Base-by-base conservation (phyloP, 306 rosid genomes). In the Boehmeria nivea region DNA sequence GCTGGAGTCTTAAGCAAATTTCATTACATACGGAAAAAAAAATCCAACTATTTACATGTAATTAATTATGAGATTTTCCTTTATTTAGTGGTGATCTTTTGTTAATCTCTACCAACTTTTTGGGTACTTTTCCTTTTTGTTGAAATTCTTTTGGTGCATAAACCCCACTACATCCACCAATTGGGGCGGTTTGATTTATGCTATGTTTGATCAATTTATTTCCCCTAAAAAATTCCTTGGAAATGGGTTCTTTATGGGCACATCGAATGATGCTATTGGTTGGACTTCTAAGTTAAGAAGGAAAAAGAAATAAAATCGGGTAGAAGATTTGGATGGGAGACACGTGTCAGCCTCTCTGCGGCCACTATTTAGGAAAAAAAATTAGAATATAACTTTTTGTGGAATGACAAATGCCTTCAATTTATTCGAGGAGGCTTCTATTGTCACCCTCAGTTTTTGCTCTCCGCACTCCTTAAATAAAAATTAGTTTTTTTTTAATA, bases 131-230 rank as follows among this genome's bases (percentile, higher is more conserved):
- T 15, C 44, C 18, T 54, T 36, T 21, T 60, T 20, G 49, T 53
- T 65, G 37, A 61, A 51, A 49, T 59, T 53, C 50, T 54, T 17
- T 40, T 51, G 48, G 39, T 49, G 42, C 48, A 42, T 19, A 45
- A 52, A 50, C 40, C 31, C 64, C 72, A 68, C 70, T 65, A 39
- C 12, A 55, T 36, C 39, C 65, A 39, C 46, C 69, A 65, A 58
- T 17, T 67, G 75, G 83, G 79, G 69, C 79, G 76, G 79, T 70
- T 45, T 59, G 57, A 53, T 51, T 40, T 42, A 22, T 52, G 47
- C 20, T 60, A 15, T 64, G 27, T 24, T 47, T 49, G 59, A 24
- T 44, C n/a, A 17, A 27, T 54, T 27, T 4, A 17, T 48, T 40
- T 60, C 12, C 13, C 13, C 27, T 51, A 21, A 49, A 49, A 9